These are phyloP conservation scores for Trichoderma sp. DNA, from an alignment of 2,329 filamentous ascomycete genomes.

Conservation along the genomic window DNA sequence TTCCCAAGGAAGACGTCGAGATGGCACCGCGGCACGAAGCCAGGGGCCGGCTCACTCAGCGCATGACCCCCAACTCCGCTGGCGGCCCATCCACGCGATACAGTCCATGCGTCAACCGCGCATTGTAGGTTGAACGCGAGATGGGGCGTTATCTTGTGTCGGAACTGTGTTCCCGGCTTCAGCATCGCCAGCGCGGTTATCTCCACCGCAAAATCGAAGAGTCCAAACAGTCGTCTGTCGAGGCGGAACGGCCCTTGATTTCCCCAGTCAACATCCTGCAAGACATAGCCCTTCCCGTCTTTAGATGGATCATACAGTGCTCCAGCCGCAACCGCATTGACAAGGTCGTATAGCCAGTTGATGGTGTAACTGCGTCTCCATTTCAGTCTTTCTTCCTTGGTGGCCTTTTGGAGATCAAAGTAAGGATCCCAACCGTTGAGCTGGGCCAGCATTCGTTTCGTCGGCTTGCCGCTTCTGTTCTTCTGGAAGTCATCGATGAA, in stretches of 20 bases:
- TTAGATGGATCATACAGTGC: conserved; percentile 44
- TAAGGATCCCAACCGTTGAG: conserved; percentile 47
- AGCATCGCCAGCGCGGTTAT: conserved; percentile 52
- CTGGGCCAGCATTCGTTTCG: conserved; percentile 46
- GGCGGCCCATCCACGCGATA: conserved; percentile 49
- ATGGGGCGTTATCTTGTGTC: conserved; percentile 47
- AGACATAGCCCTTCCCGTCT: conserved; percentile 39
- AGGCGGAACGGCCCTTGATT: conserved; percentile 38
- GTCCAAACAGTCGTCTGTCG: conserved; percentile 45
- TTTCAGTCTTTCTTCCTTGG: conserved; percentile 43
- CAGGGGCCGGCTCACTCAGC: conserved; percentile 39
- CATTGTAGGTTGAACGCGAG: conserved; percentile 55
- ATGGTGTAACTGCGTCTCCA: conserved; percentile 55
- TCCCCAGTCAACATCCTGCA: conserved; percentile 49
- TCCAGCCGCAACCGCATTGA: conserved; percentile 49
- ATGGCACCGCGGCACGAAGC: conserved; percentile 45
- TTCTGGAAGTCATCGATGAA: conserved; percentile 51
- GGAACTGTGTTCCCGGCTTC: conserved; percentile 44
- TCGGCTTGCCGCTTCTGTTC: conserved; percentile 50
- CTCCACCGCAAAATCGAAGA: conserved; percentile 49
- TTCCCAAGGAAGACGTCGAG: conserved; percentile 49
- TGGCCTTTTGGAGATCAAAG: conserved; percentile 44
- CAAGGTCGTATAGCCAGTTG: conserved; percentile 55
- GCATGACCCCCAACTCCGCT: conserved; percentile 41
- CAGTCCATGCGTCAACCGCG: conserved; percentile 51